A percentile compares a stretch with the other conserved stretches of the same genome.
Conservation (phyloP, 192 early-diverging fungal genomes). For the Podila epigama region DNA sequence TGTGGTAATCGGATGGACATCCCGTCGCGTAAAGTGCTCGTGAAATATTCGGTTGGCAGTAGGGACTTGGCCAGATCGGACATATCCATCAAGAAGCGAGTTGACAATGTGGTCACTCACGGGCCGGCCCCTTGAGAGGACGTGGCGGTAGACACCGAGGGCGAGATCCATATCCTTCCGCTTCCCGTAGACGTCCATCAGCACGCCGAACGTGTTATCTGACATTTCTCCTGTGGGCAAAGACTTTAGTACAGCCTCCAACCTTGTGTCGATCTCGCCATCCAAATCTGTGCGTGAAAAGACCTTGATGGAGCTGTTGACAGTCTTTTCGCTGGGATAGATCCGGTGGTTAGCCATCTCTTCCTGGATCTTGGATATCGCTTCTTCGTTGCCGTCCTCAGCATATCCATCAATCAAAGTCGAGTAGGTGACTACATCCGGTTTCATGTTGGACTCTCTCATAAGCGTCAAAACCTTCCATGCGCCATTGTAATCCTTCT, state of each 20-base stretch:
- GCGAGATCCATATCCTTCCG: conserved; percentile 30
- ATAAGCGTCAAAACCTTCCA: conserved; percentile 19
- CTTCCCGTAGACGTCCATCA: conserved; percentile 46
- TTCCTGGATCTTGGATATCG: conserved; percentile 24
- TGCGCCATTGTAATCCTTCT: conserved; percentile 19
- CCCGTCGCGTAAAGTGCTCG: conserved; percentile 23
- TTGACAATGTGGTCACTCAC: conserved; percentile 27
- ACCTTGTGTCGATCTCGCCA: conserved; percentile 12
- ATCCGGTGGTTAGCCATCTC: conserved; percentile 36
- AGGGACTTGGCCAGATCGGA: conserved; percentile 9
- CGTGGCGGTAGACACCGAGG: conserved; percentile 25
- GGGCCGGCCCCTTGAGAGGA: conserved; percentile 17
- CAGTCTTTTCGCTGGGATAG: conserved; percentile 31
- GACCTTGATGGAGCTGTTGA: conserved; percentile 44
- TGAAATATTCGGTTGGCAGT: conserved; percentile 39
- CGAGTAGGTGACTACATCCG: conserved; percentile 40
- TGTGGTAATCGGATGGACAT: conserved; percentile 8
- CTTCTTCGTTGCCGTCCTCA: conserved; percentile 30
- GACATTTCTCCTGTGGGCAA: conserved; percentile 35
- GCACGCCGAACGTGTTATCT: conserved; percentile 32
- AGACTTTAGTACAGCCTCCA: conserved; percentile 18
- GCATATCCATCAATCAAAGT: conserved; percentile 44
- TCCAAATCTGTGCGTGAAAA: conserved; percentile 18
- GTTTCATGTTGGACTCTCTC: conserved; percentile 12
- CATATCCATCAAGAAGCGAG: conserved; percentile 35